A percentile compares a stretch with the other conserved stretches of the same genome.
phyloP scores from a whole-genome alignment of 306 rosid genomes.

The Medicago ruthenica region DNA sequence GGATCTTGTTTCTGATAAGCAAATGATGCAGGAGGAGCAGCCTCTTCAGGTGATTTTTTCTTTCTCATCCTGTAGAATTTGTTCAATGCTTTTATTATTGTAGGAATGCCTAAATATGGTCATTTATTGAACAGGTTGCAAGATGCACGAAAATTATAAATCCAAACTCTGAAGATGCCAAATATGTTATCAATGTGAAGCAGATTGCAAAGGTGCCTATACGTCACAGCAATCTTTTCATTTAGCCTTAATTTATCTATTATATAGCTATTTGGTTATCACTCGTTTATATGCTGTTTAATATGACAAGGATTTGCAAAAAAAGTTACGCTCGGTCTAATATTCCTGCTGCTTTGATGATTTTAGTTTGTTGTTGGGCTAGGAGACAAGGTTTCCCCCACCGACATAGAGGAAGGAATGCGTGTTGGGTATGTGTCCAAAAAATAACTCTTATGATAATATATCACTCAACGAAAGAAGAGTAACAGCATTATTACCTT shows the following conservation, averaged over 20 bases:
- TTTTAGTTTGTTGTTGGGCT: conserved; percentile 97
- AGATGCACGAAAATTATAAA: conserved; percentile 97
- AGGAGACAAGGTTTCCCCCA: conserved; percentile 99
- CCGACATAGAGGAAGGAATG: conserved; percentile 99
- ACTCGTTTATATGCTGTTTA: conserved; percentile 7
- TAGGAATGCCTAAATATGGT: conserved; percentile 31
- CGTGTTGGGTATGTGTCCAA: conserved; percentile 90
- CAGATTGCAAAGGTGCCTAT: conserved; percentile 91
- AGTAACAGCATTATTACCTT: neutral
- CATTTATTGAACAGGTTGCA: conserved; percentile 74
- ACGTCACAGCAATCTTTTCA: neutral
- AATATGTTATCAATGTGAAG: conserved; percentile 93
- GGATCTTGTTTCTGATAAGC: conserved; percentile 99
- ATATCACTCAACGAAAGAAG: conserved; percentile 3
- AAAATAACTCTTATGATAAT: conserved; percentile 5
- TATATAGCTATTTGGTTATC: conserved; percentile 27
- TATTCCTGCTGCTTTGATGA: conserved; percentile 37
- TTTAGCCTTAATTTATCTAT: neutral
- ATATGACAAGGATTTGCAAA: neutral
- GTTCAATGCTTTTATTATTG: conserved; percentile 8
- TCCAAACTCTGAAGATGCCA: conserved; percentile 97
- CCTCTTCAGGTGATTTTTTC: conserved; percentile 81
- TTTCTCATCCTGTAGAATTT: neutral
- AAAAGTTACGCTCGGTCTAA: conserved; percentile 36
- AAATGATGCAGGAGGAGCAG: conserved; percentile 99